phyloP scores from a whole-genome alignment of 257 asterid species.

The Thymus quinquecostatus region DNA sequence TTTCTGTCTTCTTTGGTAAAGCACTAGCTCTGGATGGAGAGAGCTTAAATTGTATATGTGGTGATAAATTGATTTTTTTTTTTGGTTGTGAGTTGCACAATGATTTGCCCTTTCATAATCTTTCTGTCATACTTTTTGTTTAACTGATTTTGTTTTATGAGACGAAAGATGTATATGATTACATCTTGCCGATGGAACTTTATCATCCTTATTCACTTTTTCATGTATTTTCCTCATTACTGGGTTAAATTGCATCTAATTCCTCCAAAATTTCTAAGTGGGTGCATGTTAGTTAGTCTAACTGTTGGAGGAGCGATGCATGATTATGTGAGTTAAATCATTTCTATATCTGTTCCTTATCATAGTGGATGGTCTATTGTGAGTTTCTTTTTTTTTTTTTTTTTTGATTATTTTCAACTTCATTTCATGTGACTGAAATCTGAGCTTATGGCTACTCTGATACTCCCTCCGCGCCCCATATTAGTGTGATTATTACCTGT shows the following conservation, averaged over 20 bases:
- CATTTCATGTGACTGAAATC: no score
- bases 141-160: conserved; percentile 3
- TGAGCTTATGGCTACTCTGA: neutral
- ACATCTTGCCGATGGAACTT: neutral
- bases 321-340: neutral
- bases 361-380: no score
- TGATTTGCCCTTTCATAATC: neutral
- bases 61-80: conserved; percentile 2
- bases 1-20: neutral
- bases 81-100: neutral
- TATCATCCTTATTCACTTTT: no score
- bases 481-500: no score
- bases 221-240: no score
- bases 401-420: neutral
- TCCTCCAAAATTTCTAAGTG: neutral
- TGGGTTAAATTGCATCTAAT: neutral
- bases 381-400: no score
- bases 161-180: neutral
- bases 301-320: conserved; percentile 9
- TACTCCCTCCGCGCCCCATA: no score
- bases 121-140: neutral
- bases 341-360: neutral
- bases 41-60: neutral
- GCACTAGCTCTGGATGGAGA: neutral
- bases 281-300: conserved; percentile 1